Base-by-base conservation (phyloP, 2,329 filamentous ascomycete genomes). In the Neodidymelliopsis sp. region DNA sequence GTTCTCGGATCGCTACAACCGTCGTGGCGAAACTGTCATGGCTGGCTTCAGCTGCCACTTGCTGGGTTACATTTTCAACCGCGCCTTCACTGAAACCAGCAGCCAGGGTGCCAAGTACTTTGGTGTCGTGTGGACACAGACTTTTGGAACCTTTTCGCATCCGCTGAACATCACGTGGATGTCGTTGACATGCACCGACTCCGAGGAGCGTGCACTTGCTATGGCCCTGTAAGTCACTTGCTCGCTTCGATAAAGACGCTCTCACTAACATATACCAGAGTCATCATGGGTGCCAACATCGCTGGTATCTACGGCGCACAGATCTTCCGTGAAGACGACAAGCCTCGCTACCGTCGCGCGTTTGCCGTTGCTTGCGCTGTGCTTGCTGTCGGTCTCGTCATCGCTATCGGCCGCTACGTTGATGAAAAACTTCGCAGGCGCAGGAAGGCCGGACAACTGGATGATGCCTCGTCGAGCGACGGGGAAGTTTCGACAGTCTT, bases 261-360 rank as follows among this genome's bases (percentile, higher is more conserved):
- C 4, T 12, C 13, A 28, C n/a, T 56, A 24, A 38, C 22, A 8
- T 22, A 16, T 13, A 29, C 15, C 18, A 78, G 76, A 69, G 75
- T 84, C 40, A 83, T 85, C 50, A 85, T 85, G 82, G 79, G 80
- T 15, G 83, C 81, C 36, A 86, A 86, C 56, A 81, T 80, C 19
- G 82, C 82, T 0, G 82, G 82, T 16, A 85, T 86, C 40, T 82
- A 83, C 44, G 83, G 83, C 3, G 81, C 81, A 0, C 82, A 85
- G 61, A 80, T 85, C 51, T 85, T 85, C 75, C 79, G 79, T 16
- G 55, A 67, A 0, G 79, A 83, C 41, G 81, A 84, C 56, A 67
- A 65, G 33, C 81, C 81, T 0, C 70, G 74, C 1, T 84, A 84
- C 62, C 75, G 77, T 3, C 75, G 79, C 12, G 81, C 75, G 1